Conservation (phyloP, 179 eudicot genomes). For the Silene coronaria region DNA sequence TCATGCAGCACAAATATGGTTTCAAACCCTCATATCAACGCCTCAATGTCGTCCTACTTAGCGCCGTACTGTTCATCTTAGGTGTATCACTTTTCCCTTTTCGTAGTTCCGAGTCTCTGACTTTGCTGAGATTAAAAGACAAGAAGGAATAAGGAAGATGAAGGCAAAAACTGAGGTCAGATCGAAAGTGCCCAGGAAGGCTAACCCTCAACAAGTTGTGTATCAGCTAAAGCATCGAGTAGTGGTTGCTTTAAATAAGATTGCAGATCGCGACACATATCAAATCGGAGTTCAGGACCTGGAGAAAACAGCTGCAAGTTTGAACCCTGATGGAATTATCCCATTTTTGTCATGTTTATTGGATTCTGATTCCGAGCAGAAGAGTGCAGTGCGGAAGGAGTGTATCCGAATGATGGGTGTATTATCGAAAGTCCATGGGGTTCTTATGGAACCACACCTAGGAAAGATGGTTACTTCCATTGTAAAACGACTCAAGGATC, state of each 20-base stretch:
- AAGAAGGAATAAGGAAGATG: constrained; percentile 23
- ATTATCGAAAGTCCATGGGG: constrained; percentile 46
- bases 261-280: constrained; percentile 76
- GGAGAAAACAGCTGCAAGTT: constrained; percentile 46
- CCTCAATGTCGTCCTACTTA: background rate
- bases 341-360: constrained; percentile 68
- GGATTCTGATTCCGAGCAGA: constrained; percentile 72
- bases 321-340: constrained; percentile 55
- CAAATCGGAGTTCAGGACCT: constrained; percentile 72
- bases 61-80: constrained; percentile 6
- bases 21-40: constrained; percentile 7
- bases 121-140: background rate
- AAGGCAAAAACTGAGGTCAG: constrained; percentile 45
- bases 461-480: constrained; percentile 65
- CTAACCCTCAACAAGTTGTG: constrained; percentile 49
- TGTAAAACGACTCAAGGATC: constrained; percentile 78
- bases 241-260: constrained; percentile 60
- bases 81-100: background rate
- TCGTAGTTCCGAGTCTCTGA: background rate
- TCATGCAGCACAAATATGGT: constrained; percentile 21
- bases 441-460: constrained; percentile 45
- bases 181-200: constrained; percentile 44
- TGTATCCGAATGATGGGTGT: constrained; percentile 64
- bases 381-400: constrained; percentile 70
- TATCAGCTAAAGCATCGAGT: constrained; percentile 71